Percentiles rank a stretch among this genome's conserved stretches.
These are phyloP conservation scores for Calcarisporium arbuscula DNA, from an alignment of 2,329 filamentous ascomycete genomes.

Conservation along the genomic window DNA sequence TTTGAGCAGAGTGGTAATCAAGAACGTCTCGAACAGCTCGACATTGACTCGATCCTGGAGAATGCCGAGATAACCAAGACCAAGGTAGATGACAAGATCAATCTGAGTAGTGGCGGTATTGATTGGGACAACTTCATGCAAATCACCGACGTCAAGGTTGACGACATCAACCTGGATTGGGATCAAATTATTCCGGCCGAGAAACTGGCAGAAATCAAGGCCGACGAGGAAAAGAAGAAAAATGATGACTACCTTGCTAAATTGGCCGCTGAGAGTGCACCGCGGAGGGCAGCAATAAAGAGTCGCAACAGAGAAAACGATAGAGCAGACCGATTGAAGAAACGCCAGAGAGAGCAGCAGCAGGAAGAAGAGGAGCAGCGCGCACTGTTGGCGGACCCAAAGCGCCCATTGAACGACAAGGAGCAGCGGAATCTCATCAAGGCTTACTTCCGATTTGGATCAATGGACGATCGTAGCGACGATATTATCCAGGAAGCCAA, in stretches of 20 bases:
- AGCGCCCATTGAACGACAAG: conserved; percentile 83
- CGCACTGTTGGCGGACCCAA: conserved; percentile 72
- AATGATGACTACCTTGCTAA: conserved; percentile 78
- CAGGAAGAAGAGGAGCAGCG: conserved; percentile 69
- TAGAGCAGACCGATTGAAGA: conserved; percentile 60
- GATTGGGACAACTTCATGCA: conserved; percentile 93
- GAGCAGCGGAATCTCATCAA: conserved; percentile 89
- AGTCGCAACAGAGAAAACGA: conserved; percentile 53
- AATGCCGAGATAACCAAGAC: conserved; percentile 97
- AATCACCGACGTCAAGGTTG: conserved; percentile 95
- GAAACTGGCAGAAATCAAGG: conserved; percentile 81
- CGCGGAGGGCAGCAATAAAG: conserved; percentile 64
- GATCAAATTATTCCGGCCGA: conserved; percentile 97
- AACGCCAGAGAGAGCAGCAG: conserved; percentile 56
- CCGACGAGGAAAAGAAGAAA: conserved; percentile 77
- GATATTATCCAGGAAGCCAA: conserved; percentile 86
- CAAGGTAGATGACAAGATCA: conserved; percentile 86
- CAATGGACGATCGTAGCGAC: conserved; percentile 78
- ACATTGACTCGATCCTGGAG: conserved; percentile 94
- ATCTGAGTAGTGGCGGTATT: conserved; percentile 79
- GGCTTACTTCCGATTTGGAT: conserved; percentile 85
- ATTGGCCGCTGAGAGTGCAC: conserved; percentile 78
- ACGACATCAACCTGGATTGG: conserved; percentile 76
- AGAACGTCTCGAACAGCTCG: conserved; percentile 90
- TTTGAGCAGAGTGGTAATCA: conserved; percentile 97